These are phyloP conservation scores for Aspergillus caelatus DNA, from an alignment of 2,329 filamentous ascomycete genomes.

Conservation along the genomic window DNA sequence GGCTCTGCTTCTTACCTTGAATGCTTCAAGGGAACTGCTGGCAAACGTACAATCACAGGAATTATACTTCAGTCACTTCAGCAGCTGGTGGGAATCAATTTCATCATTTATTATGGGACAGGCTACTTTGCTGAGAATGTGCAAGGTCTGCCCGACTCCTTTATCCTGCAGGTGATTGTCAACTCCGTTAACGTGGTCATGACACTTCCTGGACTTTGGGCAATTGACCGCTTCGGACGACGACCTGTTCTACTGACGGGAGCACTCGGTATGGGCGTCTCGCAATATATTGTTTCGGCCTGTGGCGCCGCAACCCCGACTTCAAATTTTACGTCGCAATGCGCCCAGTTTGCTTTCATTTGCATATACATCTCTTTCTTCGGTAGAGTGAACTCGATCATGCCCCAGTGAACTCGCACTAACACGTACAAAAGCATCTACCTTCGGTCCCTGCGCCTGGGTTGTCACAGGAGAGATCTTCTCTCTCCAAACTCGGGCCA, in stretches of 20 bases:
- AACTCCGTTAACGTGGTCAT: not conserved
- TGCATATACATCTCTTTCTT: not conserved
- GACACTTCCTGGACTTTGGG: not conserved
- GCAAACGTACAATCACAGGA: not conserved
- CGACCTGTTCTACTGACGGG: not conserved
- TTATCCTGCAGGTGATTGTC: not conserved
- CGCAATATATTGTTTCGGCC: not conserved
- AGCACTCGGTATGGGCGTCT: not conserved
- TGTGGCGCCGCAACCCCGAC: not conserved
- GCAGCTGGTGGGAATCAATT: not conserved
- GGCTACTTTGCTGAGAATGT: not conserved
- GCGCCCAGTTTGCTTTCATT: not conserved
- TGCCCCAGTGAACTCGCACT: not conserved
- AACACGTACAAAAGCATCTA: not conserved
- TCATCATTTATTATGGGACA: not conserved
- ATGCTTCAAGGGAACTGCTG: not conserved
- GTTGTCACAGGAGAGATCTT: not conserved
- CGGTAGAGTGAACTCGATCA: not conserved
- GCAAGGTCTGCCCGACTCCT: not conserved
- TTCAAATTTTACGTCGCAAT: not conserved
- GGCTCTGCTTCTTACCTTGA: not conserved
- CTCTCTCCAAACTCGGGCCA: not conserved
- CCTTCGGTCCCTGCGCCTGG: not conserved
- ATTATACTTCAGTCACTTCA: not conserved
- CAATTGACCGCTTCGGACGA: not conserved